Conservation (phyloP, 345 rosid species). For the Anacardium occidentale region DNA sequence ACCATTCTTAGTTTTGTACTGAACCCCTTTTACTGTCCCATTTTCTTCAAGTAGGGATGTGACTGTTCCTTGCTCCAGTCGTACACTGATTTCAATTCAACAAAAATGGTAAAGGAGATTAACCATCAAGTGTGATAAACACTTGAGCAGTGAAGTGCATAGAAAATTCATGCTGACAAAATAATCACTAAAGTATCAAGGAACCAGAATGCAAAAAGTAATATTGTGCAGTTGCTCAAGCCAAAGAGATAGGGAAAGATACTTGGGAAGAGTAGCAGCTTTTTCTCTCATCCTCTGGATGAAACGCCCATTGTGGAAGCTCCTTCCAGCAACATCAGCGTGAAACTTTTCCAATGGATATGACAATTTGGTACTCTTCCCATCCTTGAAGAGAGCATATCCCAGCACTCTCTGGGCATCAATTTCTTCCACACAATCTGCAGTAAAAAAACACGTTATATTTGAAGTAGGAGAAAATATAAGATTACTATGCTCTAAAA, state of each 20-base stretch:
- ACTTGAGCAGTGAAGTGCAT: neutral
- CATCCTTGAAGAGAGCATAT: conserved; percentile 50
- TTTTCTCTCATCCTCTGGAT: conserved; percentile 55
- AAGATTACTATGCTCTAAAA: neutral
- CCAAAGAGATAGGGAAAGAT: conserved; percentile 5
- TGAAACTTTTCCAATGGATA: conserved; percentile 48
- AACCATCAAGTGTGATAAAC: neutral
- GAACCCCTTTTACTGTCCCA: conserved; percentile 45
- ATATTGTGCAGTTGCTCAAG: neutral
- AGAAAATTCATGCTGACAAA: neutral
- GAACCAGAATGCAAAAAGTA: neutral
- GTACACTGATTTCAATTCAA: conserved; percentile 33
- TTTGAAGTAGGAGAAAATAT: neutral
- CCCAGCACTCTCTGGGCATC: conserved; percentile 55
- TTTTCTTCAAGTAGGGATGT: conserved; percentile 50
- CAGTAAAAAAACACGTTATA: conserved; percentile 9
- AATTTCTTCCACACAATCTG: conserved; percentile 53
- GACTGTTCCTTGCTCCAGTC: conserved; percentile 51
- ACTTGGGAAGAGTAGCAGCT: conserved; percentile 49
- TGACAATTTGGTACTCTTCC: conserved; percentile 36
- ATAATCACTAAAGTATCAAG: neutral
- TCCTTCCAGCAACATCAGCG: conserved; percentile 46
- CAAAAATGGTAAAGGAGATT: conserved; percentile 5
- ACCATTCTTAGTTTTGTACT: conserved; percentile 56
- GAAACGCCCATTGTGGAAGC: conserved; percentile 57